phyloP scores from a whole-genome alignment of 495 filamentous ascomycete species.

The Rostrohypoxylon terebratum region DNA sequence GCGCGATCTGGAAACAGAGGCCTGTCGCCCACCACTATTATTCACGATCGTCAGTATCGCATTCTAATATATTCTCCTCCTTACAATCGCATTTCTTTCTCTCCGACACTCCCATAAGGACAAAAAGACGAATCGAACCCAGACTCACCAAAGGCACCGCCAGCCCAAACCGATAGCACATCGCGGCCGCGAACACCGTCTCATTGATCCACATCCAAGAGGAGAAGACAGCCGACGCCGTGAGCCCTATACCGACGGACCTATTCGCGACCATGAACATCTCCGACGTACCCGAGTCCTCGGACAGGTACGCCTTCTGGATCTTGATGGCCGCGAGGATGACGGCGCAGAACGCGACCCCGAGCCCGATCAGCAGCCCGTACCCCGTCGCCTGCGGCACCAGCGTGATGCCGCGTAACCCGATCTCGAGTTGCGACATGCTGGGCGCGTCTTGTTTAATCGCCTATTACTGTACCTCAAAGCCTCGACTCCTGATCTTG shows the following conservation, averaged over 20 bases:
- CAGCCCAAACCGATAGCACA: conserved; percentile 84
- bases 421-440: conserved; percentile 37
- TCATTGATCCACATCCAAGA: conserved; percentile 86
- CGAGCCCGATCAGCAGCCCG: conserved; percentile 75
- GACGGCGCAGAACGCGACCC: conserved; percentile 68
- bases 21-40: conserved; percentile 68
- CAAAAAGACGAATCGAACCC: background rate
- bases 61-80: background rate
- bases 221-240: conserved; percentile 83
- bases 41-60: conserved; percentile 14
- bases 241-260: conserved; percentile 84
- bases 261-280: conserved; percentile 88
- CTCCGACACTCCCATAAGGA: background rate
- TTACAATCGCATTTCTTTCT: background rate
- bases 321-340: conserved; percentile 73
- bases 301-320: conserved; percentile 73
- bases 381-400: conserved; percentile 70
- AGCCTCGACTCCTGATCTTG: background rate
- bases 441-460: background rate
- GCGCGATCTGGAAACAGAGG: conserved; percentile 72
- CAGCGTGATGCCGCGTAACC: conserved; percentile 39
- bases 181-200: conserved; percentile 73
- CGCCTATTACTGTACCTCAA: background rate
- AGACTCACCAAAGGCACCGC: conserved; percentile 73
- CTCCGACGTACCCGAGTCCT: conserved; percentile 88